Percentiles rank a stretch among this genome's conserved stretches.
Conservation (phyloP, 495 filamentous ascomycete genomes). For the Penicillium steckii region DNA sequence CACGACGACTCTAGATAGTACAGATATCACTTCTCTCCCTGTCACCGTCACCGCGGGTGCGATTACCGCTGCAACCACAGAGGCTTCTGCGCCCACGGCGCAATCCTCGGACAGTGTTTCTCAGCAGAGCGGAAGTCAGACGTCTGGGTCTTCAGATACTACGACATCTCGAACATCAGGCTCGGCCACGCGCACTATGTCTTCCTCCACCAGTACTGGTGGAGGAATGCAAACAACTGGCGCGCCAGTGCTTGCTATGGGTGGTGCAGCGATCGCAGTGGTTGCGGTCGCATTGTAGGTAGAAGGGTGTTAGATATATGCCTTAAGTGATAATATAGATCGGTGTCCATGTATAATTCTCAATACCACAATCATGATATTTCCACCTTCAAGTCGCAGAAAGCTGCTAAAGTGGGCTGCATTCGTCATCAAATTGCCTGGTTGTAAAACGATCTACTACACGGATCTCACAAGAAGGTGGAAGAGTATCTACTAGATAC, state of each 20-base stretch:
- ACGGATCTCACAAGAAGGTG: too few relatives aligned
- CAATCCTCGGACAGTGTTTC: background rate
- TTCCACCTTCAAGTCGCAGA: too few relatives aligned
- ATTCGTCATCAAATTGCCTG: too few relatives aligned
- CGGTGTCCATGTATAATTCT: background rate
- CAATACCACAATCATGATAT: too few relatives aligned
- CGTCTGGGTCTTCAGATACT: background rate
- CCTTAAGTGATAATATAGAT: background rate
- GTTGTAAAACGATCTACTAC: too few relatives aligned
- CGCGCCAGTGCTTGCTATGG: constrained; percentile 4
- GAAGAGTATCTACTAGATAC: too few relatives aligned
- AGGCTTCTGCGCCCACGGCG: constrained; percentile 4
- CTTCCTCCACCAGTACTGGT: constrained; percentile 11
- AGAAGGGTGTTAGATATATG: too few relatives aligned
- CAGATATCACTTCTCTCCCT: constrained; percentile 21
- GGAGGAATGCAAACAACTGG: constrained; percentile 13
- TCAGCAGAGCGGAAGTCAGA: background rate
- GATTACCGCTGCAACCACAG: constrained; percentile 10
- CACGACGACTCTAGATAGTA: constrained; percentile 13
- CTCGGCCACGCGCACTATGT: too few relatives aligned
- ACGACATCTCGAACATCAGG: background rate
- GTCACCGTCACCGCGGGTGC: constrained; percentile 37
- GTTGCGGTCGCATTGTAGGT: constrained; percentile 12
- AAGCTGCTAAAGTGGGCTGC: too few relatives aligned
- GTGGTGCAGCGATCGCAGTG: constrained; percentile 12